These are phyloP conservation scores for Lobosporangium transversale DNA, from an alignment of 192 early-diverging fungal genomes.

Conservation along the genomic window DNA sequence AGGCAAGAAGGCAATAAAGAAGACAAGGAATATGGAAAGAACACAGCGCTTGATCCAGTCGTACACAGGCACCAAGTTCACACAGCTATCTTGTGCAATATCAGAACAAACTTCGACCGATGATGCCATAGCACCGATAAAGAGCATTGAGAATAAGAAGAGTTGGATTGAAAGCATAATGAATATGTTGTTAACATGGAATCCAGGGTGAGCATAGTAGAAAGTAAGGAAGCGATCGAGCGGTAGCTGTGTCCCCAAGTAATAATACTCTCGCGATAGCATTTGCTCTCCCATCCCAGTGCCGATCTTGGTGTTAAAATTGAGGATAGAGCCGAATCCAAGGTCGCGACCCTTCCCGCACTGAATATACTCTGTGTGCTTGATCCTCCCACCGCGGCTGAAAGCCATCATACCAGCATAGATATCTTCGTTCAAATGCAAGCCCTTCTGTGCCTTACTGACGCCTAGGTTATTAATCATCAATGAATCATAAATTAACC, in stretches of 20 bases:
- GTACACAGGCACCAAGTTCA: conserved; percentile 75
- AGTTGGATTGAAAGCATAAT: conserved; percentile 85
- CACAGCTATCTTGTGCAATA: conserved; percentile 72
- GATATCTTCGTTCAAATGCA: conserved; percentile 94
- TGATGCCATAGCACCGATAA: conserved; percentile 76
- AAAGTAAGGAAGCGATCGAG: conserved; percentile 89
- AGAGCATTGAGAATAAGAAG: conserved; percentile 81
- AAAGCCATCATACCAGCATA: conserved; percentile 93
- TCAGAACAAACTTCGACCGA: conserved; percentile 68
- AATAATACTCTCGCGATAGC: conserved; percentile 93
- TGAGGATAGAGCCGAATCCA: conserved; percentile 88
- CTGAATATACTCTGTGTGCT: conserved; percentile 92
- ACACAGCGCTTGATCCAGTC: conserved; percentile 88
- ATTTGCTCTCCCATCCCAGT: conserved; percentile 95
- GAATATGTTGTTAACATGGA: conserved; percentile 91
- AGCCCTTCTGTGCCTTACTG: conserved; percentile 88
- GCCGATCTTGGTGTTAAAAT: conserved; percentile 91
- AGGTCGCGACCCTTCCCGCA: conserved; percentile 93
- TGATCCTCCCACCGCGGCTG: conserved; percentile 85
- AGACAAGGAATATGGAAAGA: conserved; percentile 82
- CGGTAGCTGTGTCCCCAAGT: conserved; percentile 84
- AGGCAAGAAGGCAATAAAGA: conserved; percentile 84
- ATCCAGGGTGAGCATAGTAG: conserved; percentile 90
- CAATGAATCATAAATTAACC: too few species aligned
- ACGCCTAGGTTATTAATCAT: too few species aligned